These are phyloP conservation scores for Cladosporium phlei DNA, from an alignment of 2,329 filamentous ascomycete genomes.

Conservation along the genomic window DNA sequence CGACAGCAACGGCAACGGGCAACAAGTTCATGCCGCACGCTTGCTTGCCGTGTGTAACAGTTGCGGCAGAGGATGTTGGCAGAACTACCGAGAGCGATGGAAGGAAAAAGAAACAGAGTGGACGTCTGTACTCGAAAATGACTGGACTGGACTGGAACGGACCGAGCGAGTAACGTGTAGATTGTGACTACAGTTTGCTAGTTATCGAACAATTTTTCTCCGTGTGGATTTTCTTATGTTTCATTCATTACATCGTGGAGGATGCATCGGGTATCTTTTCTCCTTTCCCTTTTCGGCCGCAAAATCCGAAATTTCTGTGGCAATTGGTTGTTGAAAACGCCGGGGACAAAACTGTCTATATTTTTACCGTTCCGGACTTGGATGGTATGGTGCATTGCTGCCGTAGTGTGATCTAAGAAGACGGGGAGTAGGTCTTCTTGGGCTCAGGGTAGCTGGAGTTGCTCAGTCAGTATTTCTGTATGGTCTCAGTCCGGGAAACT, in stretches of 20 bases:
- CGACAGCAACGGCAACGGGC: too few relatives aligned
- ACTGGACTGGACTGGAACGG: too few relatives aligned
- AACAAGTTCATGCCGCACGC: too few relatives aligned
- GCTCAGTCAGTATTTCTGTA: slow-evolving; percentile 8
- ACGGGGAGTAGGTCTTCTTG: slow-evolving; percentile 34
- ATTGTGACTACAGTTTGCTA: too few relatives aligned
- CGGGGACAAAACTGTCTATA: slow-evolving; percentile 4
- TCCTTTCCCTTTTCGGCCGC: slow-evolving; percentile 15
- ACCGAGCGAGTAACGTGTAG: too few relatives aligned
- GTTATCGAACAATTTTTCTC: too few relatives aligned
- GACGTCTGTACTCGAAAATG: too few relatives aligned
- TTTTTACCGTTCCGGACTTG: slow-evolving; percentile 9
- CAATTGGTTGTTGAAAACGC: slow-evolving; percentile 31
- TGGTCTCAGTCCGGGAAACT: slow-evolving; percentile 40
- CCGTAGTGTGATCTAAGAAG: slow-evolving; percentile 8
- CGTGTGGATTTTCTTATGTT: neutral
- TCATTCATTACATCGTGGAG: slow-evolving; percentile 26
- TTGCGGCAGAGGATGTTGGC: too few relatives aligned
- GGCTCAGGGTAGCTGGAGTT: slow-evolving; percentile 33
- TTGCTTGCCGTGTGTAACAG: too few relatives aligned
- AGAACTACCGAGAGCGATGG: too few relatives aligned
- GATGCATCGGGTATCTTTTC: slow-evolving; percentile 27
- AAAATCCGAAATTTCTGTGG: neutral
- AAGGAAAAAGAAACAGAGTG: too few relatives aligned
- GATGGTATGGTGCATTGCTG: slow-evolving; percentile 1